These are phyloP conservation scores for Dictyostelium purpureum DNA, from an alignment of 78 protist species.

Conservation along the genomic window DNA sequence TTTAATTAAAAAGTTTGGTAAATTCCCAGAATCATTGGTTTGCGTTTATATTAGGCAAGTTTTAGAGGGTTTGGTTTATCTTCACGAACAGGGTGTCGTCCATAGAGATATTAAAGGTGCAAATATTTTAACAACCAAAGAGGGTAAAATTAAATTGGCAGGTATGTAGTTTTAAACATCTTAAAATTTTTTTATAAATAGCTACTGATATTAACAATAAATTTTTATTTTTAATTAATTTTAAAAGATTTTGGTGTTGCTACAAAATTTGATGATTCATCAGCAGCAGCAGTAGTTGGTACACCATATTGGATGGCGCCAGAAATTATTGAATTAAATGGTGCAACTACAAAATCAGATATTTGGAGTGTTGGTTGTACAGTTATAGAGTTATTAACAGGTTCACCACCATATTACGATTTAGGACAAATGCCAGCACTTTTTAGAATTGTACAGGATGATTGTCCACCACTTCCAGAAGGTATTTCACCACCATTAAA, in stretches of 20 bases:
- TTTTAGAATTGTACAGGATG: constrained; percentile 97
- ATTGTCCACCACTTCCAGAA: constrained; percentile 96
- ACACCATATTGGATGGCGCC: constrained; percentile 91
- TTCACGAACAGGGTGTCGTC: constrained; percentile 93
- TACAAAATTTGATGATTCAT: constrained; percentile 82
- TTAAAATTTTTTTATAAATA: not conserved
- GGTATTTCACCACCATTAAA: constrained; percentile 86
- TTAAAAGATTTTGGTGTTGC: constrained; percentile 96
- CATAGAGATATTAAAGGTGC: constrained; percentile 93
- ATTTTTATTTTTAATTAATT: not conserved
- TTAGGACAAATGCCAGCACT: constrained; percentile 96
- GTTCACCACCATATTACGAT: constrained; percentile 97
- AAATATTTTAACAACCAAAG: constrained; percentile 81
- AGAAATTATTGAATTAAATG: constrained; percentile 93
- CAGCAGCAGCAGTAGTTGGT: constrained; percentile 91
- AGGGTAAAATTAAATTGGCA: constrained; percentile 80
- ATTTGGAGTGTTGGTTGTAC: constrained; percentile 97
- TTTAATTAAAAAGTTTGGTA: constrained; percentile 89
- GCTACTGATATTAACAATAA: not conserved
- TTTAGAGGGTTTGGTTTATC: constrained; percentile 89
- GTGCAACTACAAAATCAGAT: constrained; percentile 82
- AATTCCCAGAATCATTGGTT: constrained; percentile 93
- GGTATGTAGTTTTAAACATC: constrained; percentile 30
- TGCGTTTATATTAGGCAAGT: constrained; percentile 91
- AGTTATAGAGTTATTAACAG: constrained; percentile 96